A percentile compares a stretch with the other conserved stretches of the same genome.
These are phyloP conservation scores for Sclerotinia nivalis DNA, from an alignment of 2,329 filamentous ascomycete species.

Conservation along the genomic window DNA sequence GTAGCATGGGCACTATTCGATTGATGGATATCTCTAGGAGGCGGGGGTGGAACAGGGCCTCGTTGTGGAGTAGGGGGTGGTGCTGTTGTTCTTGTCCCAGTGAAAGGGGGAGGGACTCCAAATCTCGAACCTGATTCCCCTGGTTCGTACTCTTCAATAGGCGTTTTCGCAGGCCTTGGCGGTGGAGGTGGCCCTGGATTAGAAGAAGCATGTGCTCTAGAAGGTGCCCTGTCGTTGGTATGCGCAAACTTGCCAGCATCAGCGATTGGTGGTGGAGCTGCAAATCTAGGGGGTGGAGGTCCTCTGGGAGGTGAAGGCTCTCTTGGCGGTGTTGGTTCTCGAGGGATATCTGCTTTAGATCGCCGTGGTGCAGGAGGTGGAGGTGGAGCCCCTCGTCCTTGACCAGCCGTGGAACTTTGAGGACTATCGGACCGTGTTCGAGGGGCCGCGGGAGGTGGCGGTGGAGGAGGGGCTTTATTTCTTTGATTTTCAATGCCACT, in stretches of 20 bases:
- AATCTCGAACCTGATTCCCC: conserved; percentile 56
- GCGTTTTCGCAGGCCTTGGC: conserved; percentile 67
- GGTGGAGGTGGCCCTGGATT: conserved; percentile 66
- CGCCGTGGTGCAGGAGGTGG: conserved; percentile 62
- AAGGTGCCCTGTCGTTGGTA: conserved; percentile 47
- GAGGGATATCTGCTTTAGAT: conserved; percentile 52
- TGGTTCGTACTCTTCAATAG: conserved; percentile 65
- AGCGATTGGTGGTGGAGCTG: conserved; percentile 81
- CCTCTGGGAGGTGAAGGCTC: conserved; percentile 66
- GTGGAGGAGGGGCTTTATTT: conserved; percentile 60
- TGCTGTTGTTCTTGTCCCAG: conserved; percentile 62
- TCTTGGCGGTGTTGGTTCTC: conserved; percentile 62
- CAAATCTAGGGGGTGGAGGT: conserved; percentile 68
- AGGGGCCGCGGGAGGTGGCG: conserved; percentile 53
- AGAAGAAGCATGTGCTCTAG: conserved; percentile 51
- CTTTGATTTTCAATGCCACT: conserved; percentile 48
- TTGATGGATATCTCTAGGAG: conserved; percentile 52
- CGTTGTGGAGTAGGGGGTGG: conserved; percentile 76
- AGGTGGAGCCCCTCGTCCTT: conserved; percentile 47
- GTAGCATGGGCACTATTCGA: conserved; percentile 47
- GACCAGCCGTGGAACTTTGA: conserved; percentile 35
- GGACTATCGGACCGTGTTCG: conserved; percentile 39
- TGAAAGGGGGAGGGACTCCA: conserved; percentile 77
- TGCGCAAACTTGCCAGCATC: conserved; percentile 87
- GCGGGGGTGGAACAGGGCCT: conserved; percentile 70